Percentiles rank a stretch among this genome's conserved stretches.
Evolutionary conservation across 306 rosid species (phyloP).

Genomic region (Cucumis sativus): Cucumber_9930_V3 NC_026655.2:5766501-5767000

Average conservation of each 20-base stretch:
- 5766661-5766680: constrained; percentile 31
- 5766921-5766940: background rate
- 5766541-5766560: constrained; percentile 70
- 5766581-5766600: constrained; percentile 86
- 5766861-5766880: no score
- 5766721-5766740: no score
- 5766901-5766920: background rate
- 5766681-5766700: background rate
- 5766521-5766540: constrained; percentile 26
- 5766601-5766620: constrained; percentile 37
- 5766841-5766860: no score
- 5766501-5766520: constrained; percentile 18
- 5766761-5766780: no score
- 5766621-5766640: constrained; percentile 44
- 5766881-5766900: background rate
- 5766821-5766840: no score
- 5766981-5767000: background rate
- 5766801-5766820: no score
- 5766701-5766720: no score
- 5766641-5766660: constrained; percentile 30
- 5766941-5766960: background rate
- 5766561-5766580: constrained; percentile 96
- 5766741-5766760: no score
- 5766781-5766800: no score
- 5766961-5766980: background rate